These are phyloP conservation scores for Daldinia eschscholtzii DNA, from an alignment of 2,329 filamentous ascomycete genomes.

Conservation along the genomic window DNA sequence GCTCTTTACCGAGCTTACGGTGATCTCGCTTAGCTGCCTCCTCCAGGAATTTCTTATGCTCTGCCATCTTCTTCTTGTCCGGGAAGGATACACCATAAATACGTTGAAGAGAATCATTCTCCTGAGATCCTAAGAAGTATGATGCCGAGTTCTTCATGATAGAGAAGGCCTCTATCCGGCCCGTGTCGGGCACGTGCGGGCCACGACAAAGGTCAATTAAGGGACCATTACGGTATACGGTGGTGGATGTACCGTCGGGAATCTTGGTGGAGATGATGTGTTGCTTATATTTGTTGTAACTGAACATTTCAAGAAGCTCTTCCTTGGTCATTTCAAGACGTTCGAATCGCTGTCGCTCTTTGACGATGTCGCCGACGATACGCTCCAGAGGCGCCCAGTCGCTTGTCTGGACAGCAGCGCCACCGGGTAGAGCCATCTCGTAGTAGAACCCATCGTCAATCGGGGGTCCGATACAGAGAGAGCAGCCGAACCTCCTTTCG, in stretches of 20 bases:
- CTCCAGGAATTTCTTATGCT: constrained; percentile 94
- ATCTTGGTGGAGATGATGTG: constrained; percentile 97
- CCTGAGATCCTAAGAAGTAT: constrained; percentile 94
- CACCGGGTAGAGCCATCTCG: constrained; percentile 87
- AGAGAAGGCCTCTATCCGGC: constrained; percentile 93
- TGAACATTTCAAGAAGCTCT: constrained; percentile 94
- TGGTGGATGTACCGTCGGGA: constrained; percentile 87
- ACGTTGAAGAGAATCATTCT: constrained; percentile 94
- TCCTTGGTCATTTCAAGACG: constrained; percentile 90
- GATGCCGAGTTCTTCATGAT: constrained; percentile 83
- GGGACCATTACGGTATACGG: constrained; percentile 93
- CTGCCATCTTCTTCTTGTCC: constrained; percentile 93
- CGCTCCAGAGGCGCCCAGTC: constrained; percentile 90
- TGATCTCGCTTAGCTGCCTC: constrained; percentile 99
- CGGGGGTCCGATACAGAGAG: constrained; percentile 92
- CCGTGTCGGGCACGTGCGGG: constrained; percentile 93
- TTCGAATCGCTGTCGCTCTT: constrained; percentile 97
- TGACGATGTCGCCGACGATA: constrained; percentile 85
- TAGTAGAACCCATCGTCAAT: constrained; percentile 90
- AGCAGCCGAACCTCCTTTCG: constrained; percentile 90
- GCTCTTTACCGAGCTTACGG: constrained; percentile 90
- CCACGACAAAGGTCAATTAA: constrained; percentile 96
- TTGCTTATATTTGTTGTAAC: constrained; percentile 98
- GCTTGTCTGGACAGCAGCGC: constrained; percentile 74
- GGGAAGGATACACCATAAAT: constrained; percentile 97